Base-by-base conservation (phyloP, 2,329 filamentous ascomycete genomes). In the Botrytis fragariae region DNA sequence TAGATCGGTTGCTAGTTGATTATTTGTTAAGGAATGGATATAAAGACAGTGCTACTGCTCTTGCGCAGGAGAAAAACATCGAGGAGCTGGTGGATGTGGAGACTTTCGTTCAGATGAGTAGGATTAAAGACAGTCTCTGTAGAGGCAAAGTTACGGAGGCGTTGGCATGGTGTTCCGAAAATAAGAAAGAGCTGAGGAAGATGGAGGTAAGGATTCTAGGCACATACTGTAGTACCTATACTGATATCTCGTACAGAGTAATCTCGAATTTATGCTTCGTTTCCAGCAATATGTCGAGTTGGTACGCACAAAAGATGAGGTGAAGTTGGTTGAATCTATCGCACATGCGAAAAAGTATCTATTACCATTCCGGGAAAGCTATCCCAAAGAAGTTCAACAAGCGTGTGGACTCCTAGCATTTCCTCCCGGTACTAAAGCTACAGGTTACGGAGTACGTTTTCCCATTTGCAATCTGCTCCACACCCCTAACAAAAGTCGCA, bases 261-360 rank as follows among this genome's bases (percentile, higher is more conserved):
- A 92, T 77, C 87, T 99, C 25, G 96, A 99, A 82, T 97, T 97
- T 80, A 93, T 97, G 86, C 88, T 99, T 61, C 91, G 96, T 20
- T 87, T 97, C 79, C 96, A 99, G 82, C 95, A 98, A 81, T 98
- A 95, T 81, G 95, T 98, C 78, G 96, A 98, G 83, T 87, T 98
- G 74, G 90, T 97, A 74, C 87, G 95, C 74, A 89, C 87, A 57
- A 88, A 88, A 71, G 86, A 90, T 7, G 85, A 87, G 37, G 81
- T 84, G 10, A 94, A 92, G 79, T 85, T 92, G 62, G 83, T 90
- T 65, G 94, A 98, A 76, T 94, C 95, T 20, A 92, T 94, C 75
- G 82, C 86, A 37, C 93, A 98, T 83, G 94, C 94, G 39, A 92
- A 90, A 80, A 97, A 93, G 82, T 92, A 93, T 81, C 87, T 99